phyloP scores from a whole-genome alignment of 208 protist genomes.

The Phytomonas francai region DNA sequence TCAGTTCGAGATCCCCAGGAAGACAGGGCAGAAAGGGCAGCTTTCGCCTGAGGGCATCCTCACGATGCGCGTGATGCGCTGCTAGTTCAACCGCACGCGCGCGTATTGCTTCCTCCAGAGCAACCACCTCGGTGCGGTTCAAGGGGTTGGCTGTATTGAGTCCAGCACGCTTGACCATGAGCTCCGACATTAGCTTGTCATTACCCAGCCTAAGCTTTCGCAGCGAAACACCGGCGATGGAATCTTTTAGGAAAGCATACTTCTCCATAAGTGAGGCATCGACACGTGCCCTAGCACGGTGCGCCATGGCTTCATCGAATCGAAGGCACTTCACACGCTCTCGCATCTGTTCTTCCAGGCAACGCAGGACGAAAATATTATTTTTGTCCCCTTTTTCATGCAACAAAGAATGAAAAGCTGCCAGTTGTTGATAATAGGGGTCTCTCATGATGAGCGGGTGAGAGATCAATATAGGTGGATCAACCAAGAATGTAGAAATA shows the following conservation, averaged over 20 bases:
- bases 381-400: constrained; percentile 22
- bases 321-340: constrained; percentile 23
- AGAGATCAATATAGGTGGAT: too few relatives aligned
- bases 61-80: constrained; percentile 12
- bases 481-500: too few relatives aligned
- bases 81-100: constrained; percentile 16
- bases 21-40: constrained; percentile 27
- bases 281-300: constrained; percentile 13
- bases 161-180: constrained; percentile 13
- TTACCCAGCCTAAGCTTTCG: constrained; percentile 11
- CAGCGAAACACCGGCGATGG: constrained; percentile 11
- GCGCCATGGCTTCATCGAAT: constrained; percentile 13
- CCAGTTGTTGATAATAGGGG: too few relatives aligned
- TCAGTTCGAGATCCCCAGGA: constrained; percentile 21
- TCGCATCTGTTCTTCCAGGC: constrained; percentile 38
- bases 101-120: constrained; percentile 20
- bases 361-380: constrained; percentile 13
- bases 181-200: constrained; percentile 14
- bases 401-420: too few relatives aligned
- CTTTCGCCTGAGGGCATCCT: constrained; percentile 16
- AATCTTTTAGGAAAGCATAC: constrained; percentile 20
- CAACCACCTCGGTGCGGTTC: constrained; percentile 4
- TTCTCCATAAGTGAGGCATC: constrained; percentile 13
- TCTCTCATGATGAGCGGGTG: too few relatives aligned
- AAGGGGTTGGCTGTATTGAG: constrained; percentile 1